Evolutionary conservation across 1,284 basidiomycete species (phyloP).

Genomic region (Leccinum subspadiceum): DNA sequence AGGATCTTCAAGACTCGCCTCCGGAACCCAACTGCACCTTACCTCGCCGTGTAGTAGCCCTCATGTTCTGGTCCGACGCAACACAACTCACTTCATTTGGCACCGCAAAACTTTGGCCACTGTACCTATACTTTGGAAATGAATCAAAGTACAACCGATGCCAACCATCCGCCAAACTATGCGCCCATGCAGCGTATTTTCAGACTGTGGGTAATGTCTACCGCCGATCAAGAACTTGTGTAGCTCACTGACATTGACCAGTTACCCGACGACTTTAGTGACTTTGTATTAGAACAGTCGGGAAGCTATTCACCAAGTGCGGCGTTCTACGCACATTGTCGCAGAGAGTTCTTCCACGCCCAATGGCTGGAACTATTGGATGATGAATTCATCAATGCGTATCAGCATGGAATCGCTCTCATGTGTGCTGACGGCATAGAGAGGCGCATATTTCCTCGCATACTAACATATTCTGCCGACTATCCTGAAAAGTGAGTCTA

Average conservation of each 20-base stretch:
- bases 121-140: not conserved
- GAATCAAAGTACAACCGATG: not conserved
- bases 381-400: not conserved
- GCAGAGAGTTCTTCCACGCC: not conserved
- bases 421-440: not conserved
- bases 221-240: not conserved
- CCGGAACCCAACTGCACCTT: not conserved
- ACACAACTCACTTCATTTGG: not conserved
- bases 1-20: not conserved
- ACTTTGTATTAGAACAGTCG: not conserved
- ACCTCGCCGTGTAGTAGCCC: not conserved
- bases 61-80: not conserved
- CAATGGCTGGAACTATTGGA: not conserved
- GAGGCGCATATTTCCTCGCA: not conserved
- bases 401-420: not conserved
- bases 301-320: not conserved
- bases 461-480: not conserved
- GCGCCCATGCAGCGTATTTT: not conserved
- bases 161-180: not conserved
- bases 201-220: not conserved
- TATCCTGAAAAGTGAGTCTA: not conserved
- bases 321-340: not conserved
- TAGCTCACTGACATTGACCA: not conserved
- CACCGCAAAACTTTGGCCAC: not conserved
- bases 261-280: not conserved